Conservation (phyloP, 192 early-diverging fungal species). For the Podila epicladia region DNA sequence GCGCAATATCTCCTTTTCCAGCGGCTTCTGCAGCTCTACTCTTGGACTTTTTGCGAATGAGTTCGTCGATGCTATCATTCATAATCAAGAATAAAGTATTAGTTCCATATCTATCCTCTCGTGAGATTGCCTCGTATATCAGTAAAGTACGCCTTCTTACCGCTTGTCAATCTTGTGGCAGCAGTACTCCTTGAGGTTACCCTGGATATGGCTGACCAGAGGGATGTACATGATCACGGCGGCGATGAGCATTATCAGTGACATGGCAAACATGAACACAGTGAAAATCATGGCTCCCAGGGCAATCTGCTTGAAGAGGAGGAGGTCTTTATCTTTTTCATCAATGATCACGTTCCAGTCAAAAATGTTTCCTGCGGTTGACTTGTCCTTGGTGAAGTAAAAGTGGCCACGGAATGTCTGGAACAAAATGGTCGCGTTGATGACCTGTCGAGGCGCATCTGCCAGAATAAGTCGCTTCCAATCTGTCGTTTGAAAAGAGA, state of each 20-base stretch:
- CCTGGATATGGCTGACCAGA: conserved; percentile 78
- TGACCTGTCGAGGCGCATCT: conserved; percentile 82
- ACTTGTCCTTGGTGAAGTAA: neutral
- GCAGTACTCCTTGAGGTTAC: conserved; percentile 90
- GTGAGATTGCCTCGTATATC: neutral
- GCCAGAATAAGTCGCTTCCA: conserved; percentile 89
- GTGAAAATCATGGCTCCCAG: conserved; percentile 67
- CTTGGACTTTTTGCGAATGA: conserved; percentile 61
- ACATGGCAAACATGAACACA: conserved; percentile 68
- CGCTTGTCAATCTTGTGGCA: conserved; percentile 92
- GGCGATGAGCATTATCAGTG: conserved; percentile 60
- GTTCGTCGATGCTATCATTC: conserved; percentile 60
- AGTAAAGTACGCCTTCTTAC: conserved; percentile 53
- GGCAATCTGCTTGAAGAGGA: conserved; percentile 31
- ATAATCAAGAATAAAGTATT: neutral
- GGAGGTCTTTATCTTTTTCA: neutral
- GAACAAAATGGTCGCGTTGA: conserved; percentile 66
- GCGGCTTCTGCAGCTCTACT: conserved; percentile 51
- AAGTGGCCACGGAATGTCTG: conserved; percentile 30
- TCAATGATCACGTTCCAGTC: conserved; percentile 22
- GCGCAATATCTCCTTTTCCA: conserved; percentile 7
- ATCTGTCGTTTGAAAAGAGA: conserved; percentile 39
- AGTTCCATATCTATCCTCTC: conserved; percentile 4
- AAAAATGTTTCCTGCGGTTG: conserved; percentile 4
- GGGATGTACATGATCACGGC: conserved; percentile 83